Conservation (phyloP, 2,329 filamentous ascomycete species). For the Diaporthe aspalathi region DNA sequence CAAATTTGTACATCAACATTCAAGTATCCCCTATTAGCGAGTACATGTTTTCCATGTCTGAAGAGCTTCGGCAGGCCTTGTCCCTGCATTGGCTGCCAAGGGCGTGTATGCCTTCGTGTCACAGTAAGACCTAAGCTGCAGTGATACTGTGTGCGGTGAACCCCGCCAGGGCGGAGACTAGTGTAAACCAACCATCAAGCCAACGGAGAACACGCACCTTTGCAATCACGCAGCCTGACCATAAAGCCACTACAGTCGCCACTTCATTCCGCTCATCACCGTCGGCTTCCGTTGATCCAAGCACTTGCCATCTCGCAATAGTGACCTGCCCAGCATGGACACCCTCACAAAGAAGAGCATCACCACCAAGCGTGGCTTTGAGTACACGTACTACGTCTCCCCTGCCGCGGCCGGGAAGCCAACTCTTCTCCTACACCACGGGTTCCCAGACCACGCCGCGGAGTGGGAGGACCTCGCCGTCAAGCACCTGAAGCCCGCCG, state of each 20-base stretch:
- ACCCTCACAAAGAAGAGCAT: slow-evolving; percentile 46
- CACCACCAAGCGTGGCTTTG: slow-evolving; percentile 47
- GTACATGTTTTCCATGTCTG: not conserved
- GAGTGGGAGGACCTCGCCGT: slow-evolving; percentile 57
- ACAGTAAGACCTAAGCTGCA: not conserved
- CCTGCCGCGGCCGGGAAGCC: slow-evolving; percentile 44
- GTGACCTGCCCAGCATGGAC: slow-evolving; percentile 41
- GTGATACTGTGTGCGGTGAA: not conserved
- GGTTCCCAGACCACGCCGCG: slow-evolving; percentile 59
- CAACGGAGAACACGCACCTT: slow-evolving; percentile 26
- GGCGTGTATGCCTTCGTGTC: not conserved
- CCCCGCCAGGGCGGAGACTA: slow-evolving; percentile 1
- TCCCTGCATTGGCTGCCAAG: not conserved
- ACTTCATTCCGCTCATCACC: not conserved
- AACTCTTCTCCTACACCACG: slow-evolving; percentile 58
- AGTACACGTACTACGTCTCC: slow-evolving; percentile 55
- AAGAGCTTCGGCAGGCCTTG: not conserved
- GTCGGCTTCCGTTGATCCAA: not conserved
- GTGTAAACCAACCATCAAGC: not conserved
- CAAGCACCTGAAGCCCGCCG: slow-evolving; percentile 50
- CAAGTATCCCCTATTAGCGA: not conserved
- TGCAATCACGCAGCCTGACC: not conserved
- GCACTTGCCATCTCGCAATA: too few relatives aligned
- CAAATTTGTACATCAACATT: not conserved
- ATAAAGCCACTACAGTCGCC: not conserved